Conservation (phyloP, 2,329 filamentous ascomycete genomes). For the Fusarium sp. region DNA sequence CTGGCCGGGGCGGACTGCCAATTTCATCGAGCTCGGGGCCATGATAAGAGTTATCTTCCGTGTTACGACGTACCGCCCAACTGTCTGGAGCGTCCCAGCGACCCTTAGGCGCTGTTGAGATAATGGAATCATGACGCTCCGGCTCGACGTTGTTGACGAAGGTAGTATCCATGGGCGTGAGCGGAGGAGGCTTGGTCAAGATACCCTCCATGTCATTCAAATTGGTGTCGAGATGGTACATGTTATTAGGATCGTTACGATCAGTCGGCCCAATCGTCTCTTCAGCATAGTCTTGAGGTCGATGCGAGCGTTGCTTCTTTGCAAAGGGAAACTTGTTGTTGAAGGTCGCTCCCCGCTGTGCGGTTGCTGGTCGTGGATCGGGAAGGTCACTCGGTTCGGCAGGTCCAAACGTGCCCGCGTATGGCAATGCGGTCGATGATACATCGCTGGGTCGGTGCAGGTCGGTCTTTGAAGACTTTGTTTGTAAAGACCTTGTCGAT, state of each 20-base stretch:
- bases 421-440: slow-evolving; percentile 53
- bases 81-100: slow-evolving; percentile 96
- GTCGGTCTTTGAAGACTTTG: slow-evolving; percentile 63
- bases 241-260: slow-evolving; percentile 66
- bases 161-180: slow-evolving; percentile 76
- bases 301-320: slow-evolving; percentile 64
- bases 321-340: slow-evolving; percentile 73
- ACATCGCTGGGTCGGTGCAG: slow-evolving; percentile 54
- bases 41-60: slow-evolving; percentile 71
- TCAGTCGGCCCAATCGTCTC: slow-evolving; percentile 72
- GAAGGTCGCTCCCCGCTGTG: slow-evolving; percentile 62
- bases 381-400: slow-evolving; percentile 47
- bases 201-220: slow-evolving; percentile 93
- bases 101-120: slow-evolving; percentile 58
- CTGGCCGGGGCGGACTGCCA: slow-evolving; percentile 73
- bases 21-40: slow-evolving; percentile 74
- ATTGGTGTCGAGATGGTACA: slow-evolving; percentile 88
- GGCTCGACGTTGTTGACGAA: slow-evolving; percentile 60
- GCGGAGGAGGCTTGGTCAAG: slow-evolving; percentile 74
- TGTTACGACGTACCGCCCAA: slow-evolving; percentile 86
- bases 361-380: slow-evolving; percentile 43
- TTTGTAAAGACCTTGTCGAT: slow-evolving; percentile 65
- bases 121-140: slow-evolving; percentile 54
- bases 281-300: slow-evolving; percentile 64
- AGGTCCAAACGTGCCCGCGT: slow-evolving; percentile 46